Percentiles rank a stretch among this genome's conserved stretches.
Conservation (phyloP, 106 monocot species). For the Narthecium ossifragum region DNA sequence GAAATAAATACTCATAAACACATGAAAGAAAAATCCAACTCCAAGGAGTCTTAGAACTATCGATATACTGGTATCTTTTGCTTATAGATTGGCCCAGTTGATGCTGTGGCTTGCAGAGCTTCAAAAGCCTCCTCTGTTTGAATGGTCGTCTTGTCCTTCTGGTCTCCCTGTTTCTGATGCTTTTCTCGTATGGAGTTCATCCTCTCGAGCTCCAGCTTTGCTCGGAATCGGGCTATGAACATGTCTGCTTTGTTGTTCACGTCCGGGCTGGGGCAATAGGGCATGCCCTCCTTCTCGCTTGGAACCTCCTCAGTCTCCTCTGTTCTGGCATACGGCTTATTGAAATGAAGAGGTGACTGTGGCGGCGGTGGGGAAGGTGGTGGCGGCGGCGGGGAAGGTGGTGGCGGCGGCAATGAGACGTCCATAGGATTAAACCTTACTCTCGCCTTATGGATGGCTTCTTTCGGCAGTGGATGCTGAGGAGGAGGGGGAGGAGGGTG, state of each 20-base stretch:
- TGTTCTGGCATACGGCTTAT: no score
- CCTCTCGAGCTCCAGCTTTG: constrained; percentile 50
- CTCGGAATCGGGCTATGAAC: constrained; percentile 52
- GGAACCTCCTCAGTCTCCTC: background rate
- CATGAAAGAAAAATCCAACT: no score
- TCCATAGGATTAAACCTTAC: background rate
- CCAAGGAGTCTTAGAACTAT: no score
- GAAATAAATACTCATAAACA: no score
- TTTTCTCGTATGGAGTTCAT: constrained; percentile 43
- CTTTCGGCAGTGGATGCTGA: background rate
- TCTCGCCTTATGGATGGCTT: constrained; percentile 8
- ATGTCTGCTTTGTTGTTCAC: constrained; percentile 64
- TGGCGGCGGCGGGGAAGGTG: constrained; percentile 16
- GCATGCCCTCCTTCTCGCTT: background rate
- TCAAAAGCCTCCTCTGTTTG: no score
- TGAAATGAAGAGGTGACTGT: no score
- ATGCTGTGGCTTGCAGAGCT: no score
- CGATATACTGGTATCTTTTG: no score
- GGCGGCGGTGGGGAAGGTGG: background rate
- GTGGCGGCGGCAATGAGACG: constrained; percentile 12
- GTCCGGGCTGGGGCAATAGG: constrained; percentile 51
- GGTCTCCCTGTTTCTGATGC: constrained; percentile 6
- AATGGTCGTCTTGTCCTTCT: constrained; percentile 1
- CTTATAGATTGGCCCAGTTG: no score
- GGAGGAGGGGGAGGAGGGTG: constrained; percentile 12